Conservation (phyloP, 2,329 filamentous ascomycete species). For the Aspergillus pseudoterreus region DNA sequence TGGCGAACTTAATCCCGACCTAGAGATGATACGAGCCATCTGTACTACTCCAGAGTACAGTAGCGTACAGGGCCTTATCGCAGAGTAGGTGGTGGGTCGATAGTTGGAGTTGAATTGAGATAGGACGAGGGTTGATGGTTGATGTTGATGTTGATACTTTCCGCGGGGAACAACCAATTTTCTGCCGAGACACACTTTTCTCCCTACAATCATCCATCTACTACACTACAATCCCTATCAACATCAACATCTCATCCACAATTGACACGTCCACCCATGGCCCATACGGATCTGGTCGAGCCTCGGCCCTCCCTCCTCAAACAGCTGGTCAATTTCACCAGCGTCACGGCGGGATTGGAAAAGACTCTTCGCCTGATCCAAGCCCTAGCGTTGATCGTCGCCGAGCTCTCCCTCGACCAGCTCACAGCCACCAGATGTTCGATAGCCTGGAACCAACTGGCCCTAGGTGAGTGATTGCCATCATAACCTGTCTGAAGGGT, state of each 20-base stretch:
- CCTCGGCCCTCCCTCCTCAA: slow-evolving; percentile 1
- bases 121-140: no score
- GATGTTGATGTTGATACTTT: background rate
- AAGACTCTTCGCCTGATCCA: slow-evolving; percentile 39
- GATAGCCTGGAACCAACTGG: slow-evolving; percentile 39
- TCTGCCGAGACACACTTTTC: background rate
- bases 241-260: background rate
- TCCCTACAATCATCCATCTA: background rate
- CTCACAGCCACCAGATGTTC: slow-evolving; percentile 32
- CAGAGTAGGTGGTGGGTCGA: background rate
- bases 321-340: slow-evolving; percentile 31
- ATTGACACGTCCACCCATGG: background rate
- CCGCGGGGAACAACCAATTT: background rate
- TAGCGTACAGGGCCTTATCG: background rate
- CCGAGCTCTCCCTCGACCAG: slow-evolving; percentile 22
- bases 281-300: background rate
- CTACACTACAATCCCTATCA: background rate
- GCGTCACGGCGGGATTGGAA: slow-evolving; percentile 32
- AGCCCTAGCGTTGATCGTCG: slow-evolving; percentile 32
- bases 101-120: no score
- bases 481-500: background rate
- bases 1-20: background rate
- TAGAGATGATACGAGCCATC: background rate
- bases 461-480: slow-evolving; percentile 34
- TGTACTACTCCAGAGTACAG: background rate